Evolutionary conservation across 208 protist species (phyloP), one percentile per base, ranked within the genome.

Genomic region (Strigomonas galati): DNA sequence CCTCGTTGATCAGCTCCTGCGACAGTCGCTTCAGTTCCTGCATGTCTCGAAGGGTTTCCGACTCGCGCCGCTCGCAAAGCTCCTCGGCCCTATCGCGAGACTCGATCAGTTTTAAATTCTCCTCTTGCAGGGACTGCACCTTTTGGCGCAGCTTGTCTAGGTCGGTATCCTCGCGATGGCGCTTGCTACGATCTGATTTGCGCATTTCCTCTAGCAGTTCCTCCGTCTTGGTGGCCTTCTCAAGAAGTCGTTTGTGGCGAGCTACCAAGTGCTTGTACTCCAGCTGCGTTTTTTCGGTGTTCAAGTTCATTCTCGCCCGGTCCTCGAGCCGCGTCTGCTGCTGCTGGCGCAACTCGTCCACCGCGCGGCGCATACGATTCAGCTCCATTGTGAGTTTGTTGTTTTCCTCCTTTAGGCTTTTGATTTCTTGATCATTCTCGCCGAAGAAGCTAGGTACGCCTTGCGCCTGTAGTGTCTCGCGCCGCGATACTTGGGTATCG

Each of bases 231-330:
- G 65, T 46, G 24, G 62, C 66, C 17, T 74, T 83, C 72, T 94
- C 87, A 7, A 79, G 55, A 28, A 91, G 72, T 23, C 78, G 65
- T 26, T 75, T 85, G 62, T 91, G 70, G 21, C 74, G 76, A 7
- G 79, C 56, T 6, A 84, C 82, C 21, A 95, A 71, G 54, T 95
- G 89, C n/a, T 82, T 82, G 59, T 91, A 91, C 59, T 95, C 89
- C 0, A 91, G 72, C 31, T 82, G 82, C 28, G 83, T 74, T 44
- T 92, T 95, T 56, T 79, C 79, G 54, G 86, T 76, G 15, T 85
- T 76, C 57, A 77, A 71, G 23, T 67, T 69, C 37, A 81, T 60
- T 52, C 79, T 71, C 24, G 31, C 62, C 40, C 66, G 76, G 23
- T 91, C 82, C 7, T 80, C 68, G n/a, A 76, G 66, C 24, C 74